Conservation (phyloP, 2,329 filamentous ascomycete genomes). For the Periconia sp. region DNA sequence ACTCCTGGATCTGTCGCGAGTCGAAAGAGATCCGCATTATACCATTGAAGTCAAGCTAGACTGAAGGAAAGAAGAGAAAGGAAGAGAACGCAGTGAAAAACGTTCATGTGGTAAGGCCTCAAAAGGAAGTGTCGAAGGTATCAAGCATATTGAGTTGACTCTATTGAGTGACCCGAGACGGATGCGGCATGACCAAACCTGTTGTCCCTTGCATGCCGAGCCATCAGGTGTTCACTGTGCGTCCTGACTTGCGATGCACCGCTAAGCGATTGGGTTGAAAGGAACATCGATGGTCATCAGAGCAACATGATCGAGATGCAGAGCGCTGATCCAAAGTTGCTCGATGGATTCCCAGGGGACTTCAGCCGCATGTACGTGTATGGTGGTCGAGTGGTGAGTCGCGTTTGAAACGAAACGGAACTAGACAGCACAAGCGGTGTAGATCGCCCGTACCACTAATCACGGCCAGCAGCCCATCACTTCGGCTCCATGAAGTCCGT, state of each 20-base stretch:
- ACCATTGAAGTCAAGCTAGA: neutral
- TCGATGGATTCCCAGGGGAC: too few relatives aligned
- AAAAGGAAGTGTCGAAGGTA: neutral
- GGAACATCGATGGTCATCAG: too few relatives aligned
- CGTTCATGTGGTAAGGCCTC: too few relatives aligned
- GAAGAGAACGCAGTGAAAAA: too few relatives aligned
- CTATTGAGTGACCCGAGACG: conserved; percentile 1
- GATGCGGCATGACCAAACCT: conserved; percentile 9
- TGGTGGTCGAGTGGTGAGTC: too few relatives aligned
- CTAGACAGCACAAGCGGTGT: neutral
- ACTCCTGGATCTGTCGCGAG: conserved; percentile 13
- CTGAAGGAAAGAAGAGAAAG: neutral
- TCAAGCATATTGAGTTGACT: neutral
- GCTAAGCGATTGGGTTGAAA: too few relatives aligned
- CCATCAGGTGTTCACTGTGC: too few relatives aligned
- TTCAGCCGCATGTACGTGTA: too few relatives aligned
- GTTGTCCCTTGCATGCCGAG: conserved; percentile 11
- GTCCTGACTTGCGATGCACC: too few relatives aligned
- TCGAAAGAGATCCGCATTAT: conserved; percentile 18
- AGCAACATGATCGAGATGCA: too few relatives aligned
- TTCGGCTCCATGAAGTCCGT: neutral
- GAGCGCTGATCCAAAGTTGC: too few relatives aligned
- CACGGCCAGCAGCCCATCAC: neutral
- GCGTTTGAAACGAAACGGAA: neutral
- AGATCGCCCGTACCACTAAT: conserved; percentile 1